Conservation (phyloP, 176 grass and related monocot genomes). For the Carex littledalei region DNA sequence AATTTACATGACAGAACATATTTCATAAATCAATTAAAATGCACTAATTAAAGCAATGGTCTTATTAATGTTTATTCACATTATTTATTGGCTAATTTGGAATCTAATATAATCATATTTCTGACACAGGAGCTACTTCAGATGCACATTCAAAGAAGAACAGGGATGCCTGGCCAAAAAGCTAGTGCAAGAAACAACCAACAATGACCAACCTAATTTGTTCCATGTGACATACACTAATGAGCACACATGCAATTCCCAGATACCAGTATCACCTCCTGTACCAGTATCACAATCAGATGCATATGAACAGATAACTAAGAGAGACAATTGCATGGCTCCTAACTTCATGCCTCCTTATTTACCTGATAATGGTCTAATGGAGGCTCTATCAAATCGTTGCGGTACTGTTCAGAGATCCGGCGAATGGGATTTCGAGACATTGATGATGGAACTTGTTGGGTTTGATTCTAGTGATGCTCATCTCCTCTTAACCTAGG, state of each 20-base stretch:
- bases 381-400: neutral
- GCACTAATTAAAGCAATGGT: no score
- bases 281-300: neutral
- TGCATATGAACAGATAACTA: neutral
- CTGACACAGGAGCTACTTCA: neutral
- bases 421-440: neutral
- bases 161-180: no score
- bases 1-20: no score
- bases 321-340: neutral
- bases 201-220: neutral
- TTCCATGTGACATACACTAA: conserved; percentile 3
- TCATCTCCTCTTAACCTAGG: neutral
- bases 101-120: neutral
- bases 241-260: conserved; percentile 15
- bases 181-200: neutral
- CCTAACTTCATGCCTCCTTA: neutral
- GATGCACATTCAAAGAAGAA: no score
- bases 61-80: neutral
- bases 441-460: neutral
- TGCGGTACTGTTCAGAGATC: neutral
- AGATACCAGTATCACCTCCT: neutral
- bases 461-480: neutral
- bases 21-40: no score
- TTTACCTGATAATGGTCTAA: neutral
- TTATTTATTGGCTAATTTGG: neutral